Conservation (phyloP, 352 stramenopile species). For the Phytophthora cactorum region DNA sequence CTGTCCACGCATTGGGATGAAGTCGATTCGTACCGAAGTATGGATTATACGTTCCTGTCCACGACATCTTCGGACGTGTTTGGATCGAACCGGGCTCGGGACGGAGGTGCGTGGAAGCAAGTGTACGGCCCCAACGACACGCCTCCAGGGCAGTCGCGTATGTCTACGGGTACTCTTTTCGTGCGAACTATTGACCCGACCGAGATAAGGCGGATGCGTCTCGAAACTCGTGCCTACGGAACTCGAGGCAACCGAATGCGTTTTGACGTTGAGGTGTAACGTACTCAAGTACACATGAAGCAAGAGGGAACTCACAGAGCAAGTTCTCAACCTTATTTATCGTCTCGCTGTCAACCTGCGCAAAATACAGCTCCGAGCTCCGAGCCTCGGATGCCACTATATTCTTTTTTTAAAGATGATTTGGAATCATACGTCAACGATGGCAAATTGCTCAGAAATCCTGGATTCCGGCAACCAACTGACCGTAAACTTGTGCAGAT, state of each 20-base stretch:
- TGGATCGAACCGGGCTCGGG: conserved; percentile 27
- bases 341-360: conserved; percentile 1
- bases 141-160: conserved; percentile 13
- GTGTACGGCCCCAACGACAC: conserved; percentile 22
- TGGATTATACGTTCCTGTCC: conserved; percentile 33
- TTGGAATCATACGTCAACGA: too few relatives aligned
- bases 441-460: too few relatives aligned
- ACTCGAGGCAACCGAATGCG: conserved; percentile 20
- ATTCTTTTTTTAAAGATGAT: too few relatives aligned
- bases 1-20: conserved; percentile 26
- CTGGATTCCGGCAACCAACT: too few relatives aligned
- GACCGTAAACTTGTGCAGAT: too few relatives aligned
- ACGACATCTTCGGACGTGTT: conserved; percentile 38
- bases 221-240: conserved; percentile 24
- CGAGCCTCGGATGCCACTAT: too few relatives aligned
- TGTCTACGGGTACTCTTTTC: conserved; percentile 30
- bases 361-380: neutral
- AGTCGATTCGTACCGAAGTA: conserved; percentile 38
- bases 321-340: conserved; percentile 20
- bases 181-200: conserved; percentile 27
- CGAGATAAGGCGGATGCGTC: conserved; percentile 24
- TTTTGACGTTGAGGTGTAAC: conserved; percentile 31
- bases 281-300: neutral
- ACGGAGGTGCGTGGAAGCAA: conserved; percentile 29
- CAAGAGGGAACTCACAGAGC: neutral